These are phyloP conservation scores for Neonectria hederae DNA, from an alignment of 2,329 filamentous ascomycete species.

Conservation along the genomic window DNA sequence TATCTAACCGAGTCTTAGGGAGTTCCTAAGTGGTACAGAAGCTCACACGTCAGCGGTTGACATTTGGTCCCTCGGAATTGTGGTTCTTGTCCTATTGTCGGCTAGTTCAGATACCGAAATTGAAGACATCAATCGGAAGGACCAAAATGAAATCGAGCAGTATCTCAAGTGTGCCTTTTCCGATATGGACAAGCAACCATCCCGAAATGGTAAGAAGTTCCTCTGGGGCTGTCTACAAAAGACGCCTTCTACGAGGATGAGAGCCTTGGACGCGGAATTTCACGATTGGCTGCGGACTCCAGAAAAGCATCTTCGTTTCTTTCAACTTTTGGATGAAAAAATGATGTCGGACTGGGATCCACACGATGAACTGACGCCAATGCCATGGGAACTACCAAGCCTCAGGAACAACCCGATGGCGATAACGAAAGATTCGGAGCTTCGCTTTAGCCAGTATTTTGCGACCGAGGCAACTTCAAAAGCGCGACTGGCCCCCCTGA, in stretches of 20 bases:
- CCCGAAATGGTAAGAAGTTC: constrained; percentile 43
- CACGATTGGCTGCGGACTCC: constrained; percentile 50
- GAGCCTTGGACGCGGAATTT: constrained; percentile 38
- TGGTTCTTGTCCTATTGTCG: constrained; percentile 52
- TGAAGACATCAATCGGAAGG: constrained; percentile 41
- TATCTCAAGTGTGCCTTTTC: constrained; percentile 31
- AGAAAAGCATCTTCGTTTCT: constrained; percentile 44
- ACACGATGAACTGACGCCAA: constrained; percentile 44
- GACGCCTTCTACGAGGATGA: constrained; percentile 41
- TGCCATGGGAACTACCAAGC: constrained; percentile 47
- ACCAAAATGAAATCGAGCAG: constrained; percentile 38
- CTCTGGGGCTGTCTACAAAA: constrained; percentile 46
- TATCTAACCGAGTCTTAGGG: constrained; percentile 47
- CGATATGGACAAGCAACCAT: constrained; percentile 28
- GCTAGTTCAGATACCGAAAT: constrained; percentile 32
- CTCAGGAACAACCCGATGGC: constrained; percentile 27
- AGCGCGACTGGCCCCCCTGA: neutral
- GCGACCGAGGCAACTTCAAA: constrained; percentile 1
- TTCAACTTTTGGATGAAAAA: constrained; percentile 44
- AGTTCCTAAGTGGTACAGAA: constrained; percentile 43
- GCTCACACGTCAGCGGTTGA: constrained; percentile 54
- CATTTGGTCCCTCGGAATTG: constrained; percentile 63
- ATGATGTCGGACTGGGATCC: constrained; percentile 42
- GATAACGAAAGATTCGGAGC: constrained; percentile 11
- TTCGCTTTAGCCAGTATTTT: constrained; percentile 35